These are phyloP conservation scores for Petasospora rhodanensis DNA, from an alignment of 1,139 yeast genomes.

Conservation along the genomic window DNA sequence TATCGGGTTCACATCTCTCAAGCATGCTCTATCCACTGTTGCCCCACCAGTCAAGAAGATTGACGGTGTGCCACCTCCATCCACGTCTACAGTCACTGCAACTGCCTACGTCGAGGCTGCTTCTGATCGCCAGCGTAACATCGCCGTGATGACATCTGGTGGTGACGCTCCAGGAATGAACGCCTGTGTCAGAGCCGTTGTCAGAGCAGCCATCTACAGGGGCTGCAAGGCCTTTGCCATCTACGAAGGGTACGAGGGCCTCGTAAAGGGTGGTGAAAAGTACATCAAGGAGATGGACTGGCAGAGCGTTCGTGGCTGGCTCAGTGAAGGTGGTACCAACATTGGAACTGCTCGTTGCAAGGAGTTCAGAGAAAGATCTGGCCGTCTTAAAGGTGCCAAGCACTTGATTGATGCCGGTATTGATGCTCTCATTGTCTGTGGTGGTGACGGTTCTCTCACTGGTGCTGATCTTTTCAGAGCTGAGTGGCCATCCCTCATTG, in stretches of 20 bases:
- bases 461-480: constrained; percentile 93
- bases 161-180: constrained; percentile 99
- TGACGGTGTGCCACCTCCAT: background rate
- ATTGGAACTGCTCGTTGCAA: constrained; percentile 95
- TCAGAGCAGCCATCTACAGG: constrained; percentile 78
- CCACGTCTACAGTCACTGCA: constrained; percentile 9
- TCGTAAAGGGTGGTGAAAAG: constrained; percentile 70
- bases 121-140: constrained; percentile 42
- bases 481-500: constrained; percentile 87
- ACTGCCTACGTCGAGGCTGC: constrained; percentile 8
- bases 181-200: constrained; percentile 91
- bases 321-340: constrained; percentile 88
- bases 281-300: constrained; percentile 75
- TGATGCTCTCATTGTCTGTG: constrained; percentile 95
- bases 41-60: constrained; percentile 35
- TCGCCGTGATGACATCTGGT: constrained; percentile 97
- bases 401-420: constrained; percentile 85
- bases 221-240: constrained; percentile 96
- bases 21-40: constrained; percentile 52
- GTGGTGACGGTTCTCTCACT: constrained; percentile 97
- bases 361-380: constrained; percentile 78
- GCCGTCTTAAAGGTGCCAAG: constrained; percentile 77
- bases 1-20: constrained; percentile 60
- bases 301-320: constrained; percentile 92
- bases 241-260: constrained; percentile 93